phyloP scores from a whole-genome alignment of 176 grass and related monocot genomes.

The Pharus latifolius region DNA sequence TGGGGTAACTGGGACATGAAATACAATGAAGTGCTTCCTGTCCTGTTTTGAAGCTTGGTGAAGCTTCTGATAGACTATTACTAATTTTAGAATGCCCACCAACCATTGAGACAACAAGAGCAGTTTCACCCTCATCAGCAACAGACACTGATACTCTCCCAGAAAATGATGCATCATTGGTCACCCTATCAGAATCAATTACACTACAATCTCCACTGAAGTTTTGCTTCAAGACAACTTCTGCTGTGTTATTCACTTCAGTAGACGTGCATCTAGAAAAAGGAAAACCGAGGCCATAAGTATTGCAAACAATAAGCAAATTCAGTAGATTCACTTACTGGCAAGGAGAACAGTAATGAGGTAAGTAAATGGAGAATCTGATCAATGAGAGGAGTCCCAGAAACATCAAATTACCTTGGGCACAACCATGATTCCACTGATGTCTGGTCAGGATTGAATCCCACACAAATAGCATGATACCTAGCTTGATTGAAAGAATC shows the following conservation, averaged over 20 bases:
- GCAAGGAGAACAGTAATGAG: neutral
- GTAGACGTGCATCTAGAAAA: constrained; percentile 36
- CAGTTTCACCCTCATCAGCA: constrained; percentile 97
- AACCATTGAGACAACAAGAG: constrained; percentile 91
- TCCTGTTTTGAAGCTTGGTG: neutral
- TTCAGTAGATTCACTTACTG: neutral
- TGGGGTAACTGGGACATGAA: constrained; percentile 12
- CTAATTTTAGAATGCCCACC: constrained; percentile 29
- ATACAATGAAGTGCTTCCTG: constrained; percentile 29
- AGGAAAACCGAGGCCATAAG: constrained; percentile 13
- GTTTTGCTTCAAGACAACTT: constrained; percentile 38
- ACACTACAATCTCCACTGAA: constrained; percentile 19
- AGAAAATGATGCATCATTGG: constrained; percentile 51
- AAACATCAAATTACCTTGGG: constrained; percentile 63
- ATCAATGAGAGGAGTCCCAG: neutral
- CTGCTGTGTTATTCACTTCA: constrained; percentile 29
- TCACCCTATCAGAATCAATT: constrained; percentile 34
- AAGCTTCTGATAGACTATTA: constrained; percentile 13
- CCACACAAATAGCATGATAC: constrained; percentile 96
- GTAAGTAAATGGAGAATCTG: neutral
- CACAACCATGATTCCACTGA: constrained; percentile 69
- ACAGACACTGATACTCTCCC: constrained; percentile 85
- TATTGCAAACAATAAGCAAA: neutral
- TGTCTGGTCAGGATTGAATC: constrained; percentile 53
- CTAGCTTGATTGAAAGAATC: constrained; percentile 36